Percentiles rank a stretch among this genome's conserved stretches.
These are phyloP conservation scores for Orbilia blumenaviensis DNA, from an alignment of 2,329 filamentous ascomycete genomes.

Conservation along the genomic window DNA sequence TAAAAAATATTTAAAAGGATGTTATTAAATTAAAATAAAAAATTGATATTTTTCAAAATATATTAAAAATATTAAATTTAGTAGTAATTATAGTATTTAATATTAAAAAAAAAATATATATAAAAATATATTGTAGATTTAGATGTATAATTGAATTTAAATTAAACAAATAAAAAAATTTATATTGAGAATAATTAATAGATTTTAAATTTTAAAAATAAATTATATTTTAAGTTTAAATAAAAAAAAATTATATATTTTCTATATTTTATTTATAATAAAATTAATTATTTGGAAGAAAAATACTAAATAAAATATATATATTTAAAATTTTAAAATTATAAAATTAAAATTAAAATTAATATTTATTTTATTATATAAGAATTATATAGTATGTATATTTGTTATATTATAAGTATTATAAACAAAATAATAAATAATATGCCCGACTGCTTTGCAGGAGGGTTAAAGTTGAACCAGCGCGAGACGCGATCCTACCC, in stretches of 20 bases:
- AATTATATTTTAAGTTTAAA: not conserved
- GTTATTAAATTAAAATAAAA: not conserved
- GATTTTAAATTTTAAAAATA: not conserved
- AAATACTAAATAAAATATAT: no score
- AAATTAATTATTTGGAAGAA: not conserved
- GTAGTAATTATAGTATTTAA: not conserved
- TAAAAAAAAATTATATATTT: no score
- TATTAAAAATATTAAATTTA: not conserved
- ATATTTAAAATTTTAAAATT: slow-evolving; percentile 6
- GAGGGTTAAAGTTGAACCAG: no score
- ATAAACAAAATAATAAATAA: not conserved
- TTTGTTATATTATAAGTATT: not conserved
- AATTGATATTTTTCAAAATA: not conserved
- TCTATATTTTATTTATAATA: not conserved
- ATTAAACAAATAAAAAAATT: not conserved
- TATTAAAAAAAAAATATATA: slow-evolving; percentile 10
- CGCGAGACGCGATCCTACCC: no score
- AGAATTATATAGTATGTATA: not conserved
- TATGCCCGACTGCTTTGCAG: no score
- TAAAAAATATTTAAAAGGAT: not conserved
- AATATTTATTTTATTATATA: not conserved
- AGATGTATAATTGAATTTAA: not conserved
- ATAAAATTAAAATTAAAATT: slow-evolving; percentile 1
- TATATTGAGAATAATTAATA: not conserved
- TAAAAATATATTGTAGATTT: not conserved